Evolutionary conservation across 2,329 filamentous ascomycete species (phyloP).

Genomic region (Talaromyces pinophilus): DNA sequence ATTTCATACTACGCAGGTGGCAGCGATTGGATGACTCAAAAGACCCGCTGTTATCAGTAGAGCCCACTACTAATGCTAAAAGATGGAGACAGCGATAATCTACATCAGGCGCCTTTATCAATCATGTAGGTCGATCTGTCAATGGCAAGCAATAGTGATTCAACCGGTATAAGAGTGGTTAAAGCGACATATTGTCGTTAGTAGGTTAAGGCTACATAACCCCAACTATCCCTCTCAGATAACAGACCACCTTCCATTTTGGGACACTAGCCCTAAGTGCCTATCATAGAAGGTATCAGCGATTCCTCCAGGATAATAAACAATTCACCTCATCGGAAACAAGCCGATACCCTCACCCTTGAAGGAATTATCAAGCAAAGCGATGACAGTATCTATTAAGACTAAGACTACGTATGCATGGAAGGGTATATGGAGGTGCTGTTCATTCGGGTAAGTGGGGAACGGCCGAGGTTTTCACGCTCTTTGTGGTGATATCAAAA

Average conservation of each 20-base stretch:
- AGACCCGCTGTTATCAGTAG: neutral
- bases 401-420: neutral
- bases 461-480: neutral
- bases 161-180: too few species aligned
- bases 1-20: neutral
- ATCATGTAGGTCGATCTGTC: too few species aligned
- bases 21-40: neutral
- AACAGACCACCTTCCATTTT: neutral
- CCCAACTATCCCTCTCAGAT: neutral
- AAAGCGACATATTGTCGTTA: neutral
- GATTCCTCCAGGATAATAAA: neutral
- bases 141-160: too few species aligned
- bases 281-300: neutral
- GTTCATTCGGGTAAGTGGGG: neutral
- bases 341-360: neutral
- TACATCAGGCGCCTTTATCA: too few species aligned
- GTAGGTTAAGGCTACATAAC: neutral
- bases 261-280: neutral
- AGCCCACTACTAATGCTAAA: neutral
- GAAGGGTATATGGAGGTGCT: neutral
- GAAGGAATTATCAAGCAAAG: neutral
- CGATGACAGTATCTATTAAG: neutral
- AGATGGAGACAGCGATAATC: neutral
- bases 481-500: neutral
- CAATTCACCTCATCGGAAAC: neutral